A percentile compares a stretch with the other conserved stretches of the same genome.
These are phyloP conservation scores for Cymbopogon citratus DNA, from an alignment of 176 grass and related monocot species.

Conservation along the genomic window DNA sequence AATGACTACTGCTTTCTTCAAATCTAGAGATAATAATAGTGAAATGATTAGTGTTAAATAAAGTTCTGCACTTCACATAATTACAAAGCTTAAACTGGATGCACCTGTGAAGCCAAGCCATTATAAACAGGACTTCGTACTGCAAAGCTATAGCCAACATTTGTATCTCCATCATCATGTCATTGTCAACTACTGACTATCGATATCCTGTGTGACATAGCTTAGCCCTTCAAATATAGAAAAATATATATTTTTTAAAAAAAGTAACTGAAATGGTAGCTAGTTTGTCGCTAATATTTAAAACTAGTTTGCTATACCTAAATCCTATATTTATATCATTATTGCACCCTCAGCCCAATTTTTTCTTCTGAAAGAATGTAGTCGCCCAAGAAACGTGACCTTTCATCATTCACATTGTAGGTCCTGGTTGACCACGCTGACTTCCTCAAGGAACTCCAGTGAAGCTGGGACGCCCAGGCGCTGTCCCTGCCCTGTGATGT, in stretches of 20 bases:
- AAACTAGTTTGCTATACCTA: not conserved
- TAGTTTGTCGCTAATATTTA: not conserved
- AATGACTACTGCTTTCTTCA: not conserved
- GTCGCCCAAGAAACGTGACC: not conserved
- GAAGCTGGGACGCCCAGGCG: not conserved
- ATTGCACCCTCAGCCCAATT: not conserved
- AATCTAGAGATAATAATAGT: not conserved
- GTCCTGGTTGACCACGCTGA: constrained; percentile 72
- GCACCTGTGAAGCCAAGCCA: not conserved
- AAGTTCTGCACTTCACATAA: not conserved
- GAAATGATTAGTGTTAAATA: not conserved
- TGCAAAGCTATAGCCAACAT: not conserved
- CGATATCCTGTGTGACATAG: not conserved
- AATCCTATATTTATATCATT: not conserved
- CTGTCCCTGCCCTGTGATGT: not conserved
- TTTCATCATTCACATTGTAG: constrained; percentile 29
- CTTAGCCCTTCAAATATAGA: not conserved
- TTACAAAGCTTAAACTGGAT: not conserved
- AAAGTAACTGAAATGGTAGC: not conserved
- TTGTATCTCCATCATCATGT: not conserved
- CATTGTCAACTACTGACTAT: not conserved
- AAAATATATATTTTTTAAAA: not conserved
- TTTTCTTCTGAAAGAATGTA: not conserved
- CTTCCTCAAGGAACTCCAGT: constrained; percentile 80
- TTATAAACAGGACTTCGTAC: not conserved